These are phyloP conservation scores for Arthrobotrys sinensis DNA, from an alignment of 2,329 filamentous ascomycete species.

Conservation along the genomic window DNA sequence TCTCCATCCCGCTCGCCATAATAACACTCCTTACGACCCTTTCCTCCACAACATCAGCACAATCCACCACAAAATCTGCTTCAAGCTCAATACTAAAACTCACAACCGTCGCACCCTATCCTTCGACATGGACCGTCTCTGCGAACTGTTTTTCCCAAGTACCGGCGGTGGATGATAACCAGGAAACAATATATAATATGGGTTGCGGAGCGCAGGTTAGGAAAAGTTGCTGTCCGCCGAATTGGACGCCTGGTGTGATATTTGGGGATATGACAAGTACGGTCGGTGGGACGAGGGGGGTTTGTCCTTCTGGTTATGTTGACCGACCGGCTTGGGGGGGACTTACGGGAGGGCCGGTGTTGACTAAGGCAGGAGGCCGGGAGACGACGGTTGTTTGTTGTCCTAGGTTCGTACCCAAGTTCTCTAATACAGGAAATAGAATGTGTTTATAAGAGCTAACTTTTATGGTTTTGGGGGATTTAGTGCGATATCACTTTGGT, in stretches of 20 bases:
- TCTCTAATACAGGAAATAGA: neutral
- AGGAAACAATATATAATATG: slow-evolving; percentile 45
- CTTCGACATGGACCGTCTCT: slow-evolving; percentile 38
- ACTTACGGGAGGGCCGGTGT: neutral
- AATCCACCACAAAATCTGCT: neutral
- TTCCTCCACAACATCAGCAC: neutral
- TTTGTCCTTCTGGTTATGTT: slow-evolving; percentile 47
- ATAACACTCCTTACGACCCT: neutral
- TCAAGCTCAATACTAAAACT: slow-evolving; percentile 16
- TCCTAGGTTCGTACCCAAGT: slow-evolving; percentile 33
- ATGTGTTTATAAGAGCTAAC: neutral
- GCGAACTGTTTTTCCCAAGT: slow-evolving; percentile 30
- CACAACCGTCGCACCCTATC: slow-evolving; percentile 39
- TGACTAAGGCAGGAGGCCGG: neutral
- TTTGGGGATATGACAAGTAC: slow-evolving; percentile 18
- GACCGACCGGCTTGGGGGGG: slow-evolving; percentile 35
- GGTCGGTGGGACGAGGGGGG: neutral
- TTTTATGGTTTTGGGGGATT: neutral
- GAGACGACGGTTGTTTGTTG: slow-evolving; percentile 43
- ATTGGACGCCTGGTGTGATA: slow-evolving; percentile 18
- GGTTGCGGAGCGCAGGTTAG: slow-evolving; percentile 38
- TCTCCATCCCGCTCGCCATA: slow-evolving; percentile 11
- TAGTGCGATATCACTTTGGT: slow-evolving; percentile 47
- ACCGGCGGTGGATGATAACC: slow-evolving; percentile 8
- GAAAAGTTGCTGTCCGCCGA: slow-evolving; percentile 48